Conservation (phyloP, 805 yeast genomes). For the Candida awuae region DNA sequence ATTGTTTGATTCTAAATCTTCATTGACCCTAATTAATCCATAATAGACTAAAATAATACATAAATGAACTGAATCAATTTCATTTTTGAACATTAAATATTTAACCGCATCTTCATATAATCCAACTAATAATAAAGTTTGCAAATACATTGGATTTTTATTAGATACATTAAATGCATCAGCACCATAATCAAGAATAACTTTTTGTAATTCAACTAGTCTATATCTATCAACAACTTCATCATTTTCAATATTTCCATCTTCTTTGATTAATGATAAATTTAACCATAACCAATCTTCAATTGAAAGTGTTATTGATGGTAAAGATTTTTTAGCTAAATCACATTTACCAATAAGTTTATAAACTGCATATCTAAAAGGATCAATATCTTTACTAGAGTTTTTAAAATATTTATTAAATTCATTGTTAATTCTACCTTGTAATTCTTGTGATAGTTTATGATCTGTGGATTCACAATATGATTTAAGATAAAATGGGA, state of each 20-base stretch:
- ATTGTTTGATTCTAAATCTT: constrained; percentile 7
- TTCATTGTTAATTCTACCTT: constrained; percentile 65
- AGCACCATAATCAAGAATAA: constrained; percentile 64
- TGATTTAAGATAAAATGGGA: constrained; percentile 69
- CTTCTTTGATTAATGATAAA: constrained; percentile 63
- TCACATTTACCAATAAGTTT: constrained; percentile 90
- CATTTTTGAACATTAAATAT: constrained; percentile 52
- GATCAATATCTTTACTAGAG: constrained; percentile 61
- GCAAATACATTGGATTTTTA: constrained; percentile 64
- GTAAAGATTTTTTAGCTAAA: constrained; percentile 55
- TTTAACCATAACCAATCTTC: constrained; percentile 99
- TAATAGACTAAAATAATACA: constrained; percentile 74
- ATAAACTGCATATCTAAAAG: constrained; percentile 83
- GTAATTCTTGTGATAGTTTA: constrained; percentile 56
- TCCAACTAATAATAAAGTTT: constrained; percentile 66
- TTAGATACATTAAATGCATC: constrained; percentile 58
- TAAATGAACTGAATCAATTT: constrained; percentile 82
- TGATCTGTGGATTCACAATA: constrained; percentile 50
- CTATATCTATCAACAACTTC: constrained; percentile 65
- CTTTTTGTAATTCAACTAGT: constrained; percentile 64
- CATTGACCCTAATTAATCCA: constrained; percentile 49
- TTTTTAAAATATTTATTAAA: constrained; percentile 76
- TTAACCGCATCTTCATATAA: constrained; percentile 74
- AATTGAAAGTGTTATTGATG: constrained; percentile 63
- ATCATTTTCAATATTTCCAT: constrained; percentile 19